Evolutionary conservation across 176 grass and related monocot species (phyloP), one percentile per base, ranked within the genome.

Genomic region (Musa acuminata): DNA sequence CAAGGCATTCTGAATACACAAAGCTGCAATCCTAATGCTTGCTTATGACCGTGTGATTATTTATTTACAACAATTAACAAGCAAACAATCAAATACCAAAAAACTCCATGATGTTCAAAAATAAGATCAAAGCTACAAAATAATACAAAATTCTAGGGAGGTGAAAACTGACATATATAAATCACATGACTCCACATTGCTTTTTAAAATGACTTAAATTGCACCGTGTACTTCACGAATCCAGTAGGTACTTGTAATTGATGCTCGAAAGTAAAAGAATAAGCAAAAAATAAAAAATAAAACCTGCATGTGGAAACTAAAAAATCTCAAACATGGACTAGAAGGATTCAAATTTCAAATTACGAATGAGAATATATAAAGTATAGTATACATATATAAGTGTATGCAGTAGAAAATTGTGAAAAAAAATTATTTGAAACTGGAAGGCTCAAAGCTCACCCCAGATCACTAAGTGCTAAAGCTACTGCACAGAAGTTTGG

Each of bases 401-500:
- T 73, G 21, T 59, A 78, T 52, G 13, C 64, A 73, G 22, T 59
- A 76, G 19, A 71, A 69, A 83, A 20, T 16, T 21, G 65, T 63
- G 29, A 52, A 26, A 54, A 76, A 53, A 53, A 64, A 72, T 52
- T 23, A 65, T 54, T 52, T 79, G 26, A 70, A 79, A 25, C 11
- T 71, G 8, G 76, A 86, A 14, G 26, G 77, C 24, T 59, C 16
- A 75, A 62, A 77, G 74, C 71, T 84, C 87, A 98, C 90, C 94
- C 94, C 82, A 93, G 83, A 85, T 98, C 90, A 75, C 78, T 81
- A 68, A 98, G 88, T 72, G 90, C 88, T 89, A 98, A 89, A 80
- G 94, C 94, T 82, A 98, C 94, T 68, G 88, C 87, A 78, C 90
- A 98, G 72, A 98, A 98, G 80, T 98, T 98, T 64, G 90, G 94